phyloP scores from a whole-genome alignment of 768 basidiomycete genomes.

The Coprinopsis strossmayeri region DNA sequence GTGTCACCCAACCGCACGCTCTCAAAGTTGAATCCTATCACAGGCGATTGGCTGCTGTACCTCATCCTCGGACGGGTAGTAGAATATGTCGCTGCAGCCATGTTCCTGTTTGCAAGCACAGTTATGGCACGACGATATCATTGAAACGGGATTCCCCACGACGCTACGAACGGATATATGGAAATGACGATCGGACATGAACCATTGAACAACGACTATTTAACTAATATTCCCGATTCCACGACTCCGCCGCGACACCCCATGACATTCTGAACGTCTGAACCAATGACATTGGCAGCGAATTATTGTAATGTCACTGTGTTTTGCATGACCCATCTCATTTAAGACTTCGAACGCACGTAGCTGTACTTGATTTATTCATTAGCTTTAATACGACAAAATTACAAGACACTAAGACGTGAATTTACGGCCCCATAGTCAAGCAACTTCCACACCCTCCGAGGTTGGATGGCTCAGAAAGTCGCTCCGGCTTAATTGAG shows the following conservation, averaged over 20 bases:
- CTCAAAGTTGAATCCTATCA: slow-evolving; percentile 48
- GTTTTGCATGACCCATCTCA: no score
- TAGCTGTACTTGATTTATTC: no score
- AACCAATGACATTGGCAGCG: no score
- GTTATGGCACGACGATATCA: slow-evolving; percentile 22
- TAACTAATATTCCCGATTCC: no score
- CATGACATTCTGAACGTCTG: no score
- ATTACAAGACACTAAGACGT: not conserved
- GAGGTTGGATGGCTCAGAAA: slow-evolving; percentile 34
- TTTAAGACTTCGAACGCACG: no score
- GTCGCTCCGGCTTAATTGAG: slow-evolving; percentile 81
- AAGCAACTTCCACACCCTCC: slow-evolving; percentile 53
- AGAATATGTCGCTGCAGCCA: slow-evolving; percentile 46
- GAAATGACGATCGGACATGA: not conserved
- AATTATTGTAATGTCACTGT: no score
- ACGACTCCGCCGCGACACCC: no score
- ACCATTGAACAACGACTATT: not conserved
- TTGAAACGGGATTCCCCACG: not conserved
- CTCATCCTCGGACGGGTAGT: slow-evolving; percentile 53
- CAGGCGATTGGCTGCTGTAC: slow-evolving; percentile 53
- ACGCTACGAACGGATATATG: not conserved
- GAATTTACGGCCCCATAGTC: slow-evolving; percentile 70
- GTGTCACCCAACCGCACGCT: slow-evolving; percentile 35
- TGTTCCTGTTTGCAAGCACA: slow-evolving; percentile 44
- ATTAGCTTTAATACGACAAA: not conserved